A percentile compares a stretch with the other conserved stretches of the same genome.
phyloP scores from a whole-genome alignment of 352 stramenopile species.

The Nannochloropsis limnetica region DNA sequence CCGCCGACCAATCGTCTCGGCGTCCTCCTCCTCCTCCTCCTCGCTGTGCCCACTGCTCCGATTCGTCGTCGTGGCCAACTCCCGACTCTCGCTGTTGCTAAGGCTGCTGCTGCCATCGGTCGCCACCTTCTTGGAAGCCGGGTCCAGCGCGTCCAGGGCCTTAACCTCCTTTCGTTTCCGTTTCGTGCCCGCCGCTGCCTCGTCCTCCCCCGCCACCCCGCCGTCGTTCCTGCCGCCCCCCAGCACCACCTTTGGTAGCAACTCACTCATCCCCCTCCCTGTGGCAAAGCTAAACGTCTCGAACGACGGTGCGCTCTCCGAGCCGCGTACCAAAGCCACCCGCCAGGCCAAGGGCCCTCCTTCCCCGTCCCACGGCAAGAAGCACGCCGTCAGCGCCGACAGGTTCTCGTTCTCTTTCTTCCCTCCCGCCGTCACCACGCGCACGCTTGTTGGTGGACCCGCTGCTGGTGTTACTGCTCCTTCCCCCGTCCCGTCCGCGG shows the following conservation, averaged over 20 bases:
- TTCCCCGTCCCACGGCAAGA: background rate
- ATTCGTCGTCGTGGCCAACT: background rate
- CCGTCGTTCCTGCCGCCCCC: background rate
- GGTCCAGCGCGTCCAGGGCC: background rate
- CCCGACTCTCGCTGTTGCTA: background rate
- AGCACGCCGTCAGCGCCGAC: slow-evolving; percentile 11
- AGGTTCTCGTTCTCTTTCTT: background rate
- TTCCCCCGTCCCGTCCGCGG: background rate
- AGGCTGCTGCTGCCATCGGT: background rate
- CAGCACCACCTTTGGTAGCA: slow-evolving; percentile 13
- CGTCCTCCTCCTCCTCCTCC: slow-evolving; percentile 26
- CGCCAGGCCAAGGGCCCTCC: background rate
- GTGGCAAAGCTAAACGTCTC: slow-evolving; percentile 5
- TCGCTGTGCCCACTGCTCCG: background rate
- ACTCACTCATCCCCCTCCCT: background rate
- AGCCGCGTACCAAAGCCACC: background rate
- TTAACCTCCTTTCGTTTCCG: background rate
- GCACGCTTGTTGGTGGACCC: background rate
- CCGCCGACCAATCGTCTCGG: slow-evolving; percentile 41
- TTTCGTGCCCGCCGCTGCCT: background rate
- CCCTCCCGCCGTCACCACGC: background rate
- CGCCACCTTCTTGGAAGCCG: background rate
- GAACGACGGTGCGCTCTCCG: background rate
- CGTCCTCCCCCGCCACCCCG: background rate
- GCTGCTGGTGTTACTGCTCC: background rate